Conservation (phyloP, 257 asterid species). For the Solanum lignicaule region DNA sequence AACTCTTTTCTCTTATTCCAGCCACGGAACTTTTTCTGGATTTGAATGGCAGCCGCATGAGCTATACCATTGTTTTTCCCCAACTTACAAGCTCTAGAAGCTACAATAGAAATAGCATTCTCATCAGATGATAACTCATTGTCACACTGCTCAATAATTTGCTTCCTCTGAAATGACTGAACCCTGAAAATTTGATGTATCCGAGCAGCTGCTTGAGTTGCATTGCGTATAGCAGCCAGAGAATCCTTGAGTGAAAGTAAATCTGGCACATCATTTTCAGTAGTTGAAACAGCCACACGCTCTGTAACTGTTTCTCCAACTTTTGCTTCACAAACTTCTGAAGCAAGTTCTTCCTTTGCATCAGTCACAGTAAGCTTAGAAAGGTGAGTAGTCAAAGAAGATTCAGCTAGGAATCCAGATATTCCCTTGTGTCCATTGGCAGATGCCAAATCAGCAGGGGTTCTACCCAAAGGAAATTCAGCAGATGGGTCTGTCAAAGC, state of each 20-base stretch:
- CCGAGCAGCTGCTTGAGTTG: constrained; percentile 90
- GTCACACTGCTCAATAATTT: constrained; percentile 31
- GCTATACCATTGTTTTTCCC: constrained; percentile 41
- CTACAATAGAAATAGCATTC: constrained; percentile 47
- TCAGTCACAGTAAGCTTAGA: constrained; percentile 50
- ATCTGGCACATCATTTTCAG: constrained; percentile 62
- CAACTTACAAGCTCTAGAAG: constrained; percentile 47
- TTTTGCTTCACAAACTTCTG: constrained; percentile 29
- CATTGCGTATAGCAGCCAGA: constrained; percentile 85
- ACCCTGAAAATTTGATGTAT: constrained; percentile 77
- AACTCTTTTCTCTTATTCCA: constrained; percentile 82
- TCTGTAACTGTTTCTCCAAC: constrained; percentile 57
- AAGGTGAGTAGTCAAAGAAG: constrained; percentile 64
- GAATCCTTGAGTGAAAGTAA: constrained; percentile 78
- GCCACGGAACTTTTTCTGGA: constrained; percentile 94
- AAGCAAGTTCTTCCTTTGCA: constrained; percentile 23
- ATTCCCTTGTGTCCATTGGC: constrained; percentile 89
- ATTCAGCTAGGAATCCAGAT: constrained; percentile 88
- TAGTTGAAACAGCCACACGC: constrained; percentile 56
- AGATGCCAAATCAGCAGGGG: constrained; percentile 93
- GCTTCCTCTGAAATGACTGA: constrained; percentile 85
- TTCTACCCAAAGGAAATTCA: constrained; percentile 54
- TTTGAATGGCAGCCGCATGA: constrained; percentile 69
- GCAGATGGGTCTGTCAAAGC: constrained; percentile 72
- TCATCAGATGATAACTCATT: constrained; percentile 40